Conservation (phyloP, 2,329 filamentous ascomycete genomes). For the Dothiorella sarmentorum region DNA sequence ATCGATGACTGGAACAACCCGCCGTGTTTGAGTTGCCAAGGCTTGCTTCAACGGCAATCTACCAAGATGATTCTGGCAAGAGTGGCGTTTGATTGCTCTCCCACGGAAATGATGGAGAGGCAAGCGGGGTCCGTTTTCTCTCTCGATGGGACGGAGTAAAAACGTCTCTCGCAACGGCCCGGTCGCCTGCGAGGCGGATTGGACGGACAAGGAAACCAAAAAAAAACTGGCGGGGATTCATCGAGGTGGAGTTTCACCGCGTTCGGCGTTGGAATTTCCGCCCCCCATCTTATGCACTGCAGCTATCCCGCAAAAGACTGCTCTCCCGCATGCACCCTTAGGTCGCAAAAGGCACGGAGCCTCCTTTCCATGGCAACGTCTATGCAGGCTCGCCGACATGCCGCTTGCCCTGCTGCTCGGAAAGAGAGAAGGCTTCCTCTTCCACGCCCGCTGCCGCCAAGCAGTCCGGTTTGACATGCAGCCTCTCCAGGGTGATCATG, state of each 20-base stretch:
- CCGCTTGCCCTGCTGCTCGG: conserved; percentile 1
- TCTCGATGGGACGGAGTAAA: not conserved
- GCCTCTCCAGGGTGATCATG: not conserved
- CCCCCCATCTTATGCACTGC: not conserved
- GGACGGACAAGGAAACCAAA: not conserved
- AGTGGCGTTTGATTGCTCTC: not conserved
- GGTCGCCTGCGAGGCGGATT: not conserved
- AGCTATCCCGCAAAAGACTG: not conserved
- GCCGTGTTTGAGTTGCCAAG: not conserved
- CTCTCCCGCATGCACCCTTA: not conserved
- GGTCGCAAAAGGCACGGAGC: not conserved
- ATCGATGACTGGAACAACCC: too few species aligned
- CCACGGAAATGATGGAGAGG: too few species aligned
- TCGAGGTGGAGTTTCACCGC: conserved; percentile 15
- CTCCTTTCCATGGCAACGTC: not conserved
- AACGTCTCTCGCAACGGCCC: not conserved
- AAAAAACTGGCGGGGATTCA: not conserved
- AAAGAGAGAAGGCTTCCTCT: not conserved
- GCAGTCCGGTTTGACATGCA: conserved; percentile 1
- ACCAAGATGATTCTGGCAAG: not conserved
- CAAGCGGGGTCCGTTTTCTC: not conserved
- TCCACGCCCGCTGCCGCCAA: not conserved
- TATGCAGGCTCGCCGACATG: not conserved
- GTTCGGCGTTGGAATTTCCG: not conserved
- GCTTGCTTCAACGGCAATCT: conserved; percentile 17